A percentile compares a stretch with the other conserved stretches of the same genome.
These are phyloP conservation scores for Petunia hybrid DNA, from an alignment of 305 asterid genomes.

Conservation along the genomic window DNA sequence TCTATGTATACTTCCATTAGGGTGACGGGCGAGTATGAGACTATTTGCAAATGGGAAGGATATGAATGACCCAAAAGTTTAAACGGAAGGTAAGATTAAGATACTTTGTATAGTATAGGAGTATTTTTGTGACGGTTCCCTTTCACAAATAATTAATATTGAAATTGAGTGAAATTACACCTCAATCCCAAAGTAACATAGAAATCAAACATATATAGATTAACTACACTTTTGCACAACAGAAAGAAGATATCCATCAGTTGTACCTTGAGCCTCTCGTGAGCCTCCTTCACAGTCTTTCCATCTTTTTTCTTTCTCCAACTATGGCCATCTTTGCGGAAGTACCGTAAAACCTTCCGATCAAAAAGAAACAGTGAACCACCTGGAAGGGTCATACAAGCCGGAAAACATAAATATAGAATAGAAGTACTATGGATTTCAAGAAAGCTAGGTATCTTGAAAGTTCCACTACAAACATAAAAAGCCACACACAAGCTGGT, in stretches of 20 bases:
- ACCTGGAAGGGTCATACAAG: constrained; percentile 53
- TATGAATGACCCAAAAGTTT: no score
- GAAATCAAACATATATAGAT: constrained; percentile 17
- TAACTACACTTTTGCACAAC: constrained; percentile 28
- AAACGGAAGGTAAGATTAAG: no score
- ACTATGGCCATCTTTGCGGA: constrained; percentile 96
- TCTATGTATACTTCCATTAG: no score
- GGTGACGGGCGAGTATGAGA: no score
- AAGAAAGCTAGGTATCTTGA: neutral
- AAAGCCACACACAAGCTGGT: neutral
- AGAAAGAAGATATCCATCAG: neutral
- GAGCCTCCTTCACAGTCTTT: constrained; percentile 98
- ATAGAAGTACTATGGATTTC: neutral
- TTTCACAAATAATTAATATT: neutral
- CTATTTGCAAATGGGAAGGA: no score
- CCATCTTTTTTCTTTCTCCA: constrained; percentile 99
- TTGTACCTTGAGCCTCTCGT: constrained; percentile 93
- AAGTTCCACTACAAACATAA: constrained; percentile 27
- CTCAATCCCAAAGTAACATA: constrained; percentile 25
- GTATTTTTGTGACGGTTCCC: no score
- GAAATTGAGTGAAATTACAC: neutral
- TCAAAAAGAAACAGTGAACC: constrained; percentile 98
- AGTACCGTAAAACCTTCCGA: constrained; percentile 92
- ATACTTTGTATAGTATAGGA: no score
- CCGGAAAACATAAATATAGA: constrained; percentile 12